phyloP scores from a whole-genome alignment of 2,329 filamentous ascomycete genomes.

The Aureobasidium sp. region DNA sequence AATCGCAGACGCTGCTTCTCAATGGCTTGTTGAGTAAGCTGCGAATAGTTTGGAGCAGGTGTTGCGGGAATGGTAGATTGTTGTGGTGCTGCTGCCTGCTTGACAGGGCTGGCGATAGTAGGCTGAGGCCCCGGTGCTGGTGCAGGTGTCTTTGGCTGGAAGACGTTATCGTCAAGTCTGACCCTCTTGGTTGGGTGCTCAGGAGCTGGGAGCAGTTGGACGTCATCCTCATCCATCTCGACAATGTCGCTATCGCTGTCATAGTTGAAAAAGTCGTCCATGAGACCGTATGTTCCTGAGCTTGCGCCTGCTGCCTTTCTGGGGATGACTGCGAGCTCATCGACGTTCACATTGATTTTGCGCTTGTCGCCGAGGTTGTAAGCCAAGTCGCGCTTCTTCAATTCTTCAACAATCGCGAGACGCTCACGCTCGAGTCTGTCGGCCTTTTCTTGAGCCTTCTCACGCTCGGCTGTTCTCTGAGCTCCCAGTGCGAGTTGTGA shows the following conservation, averaged over 20 bases:
- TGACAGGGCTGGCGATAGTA: neutral
- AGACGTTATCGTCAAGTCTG: slow-evolving; percentile 16
- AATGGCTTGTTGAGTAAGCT: slow-evolving; percentile 8
- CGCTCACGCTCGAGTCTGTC: slow-evolving; percentile 10
- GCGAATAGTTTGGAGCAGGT: neutral
- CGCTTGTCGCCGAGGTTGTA: slow-evolving; percentile 13
- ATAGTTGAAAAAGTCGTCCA: slow-evolving; percentile 16
- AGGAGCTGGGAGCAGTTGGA: neutral
- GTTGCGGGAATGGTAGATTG: neutral
- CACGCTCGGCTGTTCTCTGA: slow-evolving; percentile 3
- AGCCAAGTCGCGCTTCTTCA: neutral
- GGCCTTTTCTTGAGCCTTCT: slow-evolving; percentile 8
- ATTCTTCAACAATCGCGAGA: neutral
- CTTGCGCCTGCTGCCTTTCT: slow-evolving; percentile 12
- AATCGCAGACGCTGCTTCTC: slow-evolving; percentile 7
- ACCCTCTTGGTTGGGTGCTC: slow-evolving; percentile 13
- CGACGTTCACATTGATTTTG: slow-evolving; percentile 14
- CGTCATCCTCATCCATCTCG: slow-evolving; percentile 12
- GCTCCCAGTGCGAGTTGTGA: neutral
- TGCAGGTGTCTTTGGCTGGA: slow-evolving; percentile 12
- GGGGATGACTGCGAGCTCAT: slow-evolving; percentile 16
- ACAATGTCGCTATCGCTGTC: slow-evolving; percentile 10
- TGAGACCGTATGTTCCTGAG: slow-evolving; percentile 14
- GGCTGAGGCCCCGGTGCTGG: neutral
- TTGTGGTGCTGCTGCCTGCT: slow-evolving; percentile 6